Base-by-base conservation (phyloP, 768 basidiomycete species). In the Collybiopsis confluens region DNA sequence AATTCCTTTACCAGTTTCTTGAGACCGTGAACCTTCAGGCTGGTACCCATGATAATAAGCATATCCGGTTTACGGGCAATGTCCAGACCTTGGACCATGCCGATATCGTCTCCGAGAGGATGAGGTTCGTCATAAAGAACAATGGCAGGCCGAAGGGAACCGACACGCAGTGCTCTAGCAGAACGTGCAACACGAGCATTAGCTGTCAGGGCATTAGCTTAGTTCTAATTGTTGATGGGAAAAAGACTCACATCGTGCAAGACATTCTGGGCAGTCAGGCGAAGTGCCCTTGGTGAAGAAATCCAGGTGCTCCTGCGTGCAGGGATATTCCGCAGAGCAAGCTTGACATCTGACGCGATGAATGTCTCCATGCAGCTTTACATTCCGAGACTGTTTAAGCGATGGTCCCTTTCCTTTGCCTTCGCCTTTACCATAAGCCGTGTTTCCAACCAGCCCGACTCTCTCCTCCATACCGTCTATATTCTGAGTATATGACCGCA, bases 21-120 rank as follows among this genome's bases (percentile, higher is more conserved):
- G 52, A 98, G 73, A 13, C 95, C 96, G 59, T 97, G 94, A 9
- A 98, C 97, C 68, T 96, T 96, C 54, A 99, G 77, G 16, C 91
- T 93, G 15, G 97, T 99, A 21, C 96, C 96, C 90, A 98, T 95
- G 61, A 99, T 88, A 61, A 99, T 85, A 38, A 99, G 74, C 74
- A 97, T 78, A 66, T 98, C 96, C 2, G 97, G 96, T 63, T 82
- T 86, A 49, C 85, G 83, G 15, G 73, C 68, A 4, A 97, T 66
- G 65, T 99, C 96, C 15, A 79, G 72, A 3, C 81, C 73, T 59
- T 94, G 89, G 1, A 97, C 86, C 40, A 70, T 65, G 35, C 91
- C 94, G 60, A 99, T 98, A 41, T 94, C 90, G 58, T 98, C 94
- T 2, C 92, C 92, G 26, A 91, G 76, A 8, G 91, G 96, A 70